A percentile compares a stretch with the other conserved stretches of the same genome.
These are phyloP conservation scores for Cucurbita maxima DNA, from an alignment of 306 rosid genomes.

Conservation along the genomic window DNA sequence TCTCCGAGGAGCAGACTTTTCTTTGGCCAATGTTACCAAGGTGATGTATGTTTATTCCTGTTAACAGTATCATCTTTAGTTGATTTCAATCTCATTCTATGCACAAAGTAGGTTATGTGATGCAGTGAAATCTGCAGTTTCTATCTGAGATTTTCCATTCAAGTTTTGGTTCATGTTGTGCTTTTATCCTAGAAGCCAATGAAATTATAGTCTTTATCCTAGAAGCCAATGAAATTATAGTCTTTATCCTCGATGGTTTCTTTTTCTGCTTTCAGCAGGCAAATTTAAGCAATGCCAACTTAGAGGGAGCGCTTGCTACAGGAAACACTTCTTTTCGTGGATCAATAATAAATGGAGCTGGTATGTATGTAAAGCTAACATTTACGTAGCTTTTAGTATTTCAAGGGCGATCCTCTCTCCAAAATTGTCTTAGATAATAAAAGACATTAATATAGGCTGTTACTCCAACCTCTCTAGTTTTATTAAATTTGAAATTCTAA, in stretches of 20 bases:
- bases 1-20: conserved; percentile 76
- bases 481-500: too few relatives aligned
- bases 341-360: conserved; percentile 65
- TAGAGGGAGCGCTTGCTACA: conserved; percentile 90
- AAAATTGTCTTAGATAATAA: too few relatives aligned
- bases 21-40: conserved; percentile 90
- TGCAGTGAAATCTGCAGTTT: not conserved
- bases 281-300: conserved; percentile 74
- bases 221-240: not conserved
- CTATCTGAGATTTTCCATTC: not conserved
- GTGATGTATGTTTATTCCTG: conserved; percentile 14
- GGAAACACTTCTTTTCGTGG: conserved; percentile 89
- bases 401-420: not conserved
- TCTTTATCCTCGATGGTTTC: not conserved
- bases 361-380: conserved; percentile 34
- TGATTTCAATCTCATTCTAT: not conserved
- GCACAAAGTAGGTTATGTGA: not conserved
- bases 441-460: too few relatives aligned
- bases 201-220: not conserved
- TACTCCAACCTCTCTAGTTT: too few relatives aligned
- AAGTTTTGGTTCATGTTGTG: not conserved
- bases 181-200: not conserved
- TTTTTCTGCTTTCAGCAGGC: conserved; percentile 37
- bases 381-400: not conserved
- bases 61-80: not conserved